Evolutionary conservation across 2,329 filamentous ascomycete genomes (phyloP).

Genomic region (Geoglossum cookeanum): DNA sequence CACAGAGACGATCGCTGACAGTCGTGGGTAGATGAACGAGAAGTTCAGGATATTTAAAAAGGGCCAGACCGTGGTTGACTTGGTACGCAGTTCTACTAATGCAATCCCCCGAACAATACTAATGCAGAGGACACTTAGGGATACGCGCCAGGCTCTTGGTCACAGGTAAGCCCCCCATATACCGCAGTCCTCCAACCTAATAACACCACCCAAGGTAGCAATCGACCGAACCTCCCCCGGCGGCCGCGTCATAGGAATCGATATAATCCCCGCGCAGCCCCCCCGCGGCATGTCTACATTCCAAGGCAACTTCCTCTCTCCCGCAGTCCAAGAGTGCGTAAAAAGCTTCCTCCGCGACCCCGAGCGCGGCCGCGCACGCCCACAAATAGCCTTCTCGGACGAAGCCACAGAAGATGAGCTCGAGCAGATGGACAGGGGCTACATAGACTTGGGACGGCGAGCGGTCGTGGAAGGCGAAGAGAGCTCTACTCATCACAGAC

Average conservation of each 20-base stretch:
- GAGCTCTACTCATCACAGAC: constrained; percentile 8
- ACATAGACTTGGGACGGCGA: constrained; percentile 45
- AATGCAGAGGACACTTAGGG: constrained; percentile 1
- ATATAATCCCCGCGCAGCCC: constrained; percentile 81
- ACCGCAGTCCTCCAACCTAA: not conserved
- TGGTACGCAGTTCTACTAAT: constrained; percentile 34
- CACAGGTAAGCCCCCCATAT: constrained; percentile 23
- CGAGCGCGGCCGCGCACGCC: constrained; percentile 33
- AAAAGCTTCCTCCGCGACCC: constrained; percentile 54
- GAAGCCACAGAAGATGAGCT: constrained; percentile 20
- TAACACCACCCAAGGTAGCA: constrained; percentile 45
- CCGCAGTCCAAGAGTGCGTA: constrained; percentile 54
- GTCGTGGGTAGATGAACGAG: constrained; percentile 49
- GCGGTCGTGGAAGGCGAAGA: constrained; percentile 16
- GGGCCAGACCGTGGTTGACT: constrained; percentile 75
- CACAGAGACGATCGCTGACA: not conserved
- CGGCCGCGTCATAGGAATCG: constrained; percentile 75
- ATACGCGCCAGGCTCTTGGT: constrained; percentile 40
- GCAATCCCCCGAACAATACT: constrained; percentile 4
- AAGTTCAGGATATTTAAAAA: constrained; percentile 61
- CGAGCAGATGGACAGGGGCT: constrained; percentile 31
- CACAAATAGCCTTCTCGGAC: constrained; percentile 9
- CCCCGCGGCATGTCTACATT: constrained; percentile 84
- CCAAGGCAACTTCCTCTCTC: constrained; percentile 79
- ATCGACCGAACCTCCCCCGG: constrained; percentile 54